Conservation (phyloP, 2,329 filamentous ascomycete genomes). For the Aspergillus fumigatus region DNA sequence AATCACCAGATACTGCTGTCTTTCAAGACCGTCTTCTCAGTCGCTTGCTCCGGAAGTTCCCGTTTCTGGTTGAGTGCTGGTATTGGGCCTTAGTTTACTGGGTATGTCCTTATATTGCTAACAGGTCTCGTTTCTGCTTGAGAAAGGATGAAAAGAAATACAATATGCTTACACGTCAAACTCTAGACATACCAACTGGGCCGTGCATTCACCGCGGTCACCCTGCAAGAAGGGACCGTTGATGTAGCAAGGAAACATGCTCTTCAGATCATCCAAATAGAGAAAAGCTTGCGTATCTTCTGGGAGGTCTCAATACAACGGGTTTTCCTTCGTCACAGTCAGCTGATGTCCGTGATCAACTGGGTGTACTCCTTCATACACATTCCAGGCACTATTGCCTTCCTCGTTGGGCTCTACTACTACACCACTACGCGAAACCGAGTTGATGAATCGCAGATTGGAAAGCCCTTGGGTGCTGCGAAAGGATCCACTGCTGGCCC, state of each 20-base stretch:
- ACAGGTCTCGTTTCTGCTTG: background rate
- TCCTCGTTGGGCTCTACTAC: conserved; percentile 64
- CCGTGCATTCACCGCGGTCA: conserved; percentile 66
- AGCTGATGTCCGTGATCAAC: conserved; percentile 65
- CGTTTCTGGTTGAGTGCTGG: conserved; percentile 70
- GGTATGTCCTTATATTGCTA: conserved; percentile 47
- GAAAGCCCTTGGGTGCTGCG: conserved; percentile 31
- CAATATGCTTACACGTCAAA: conserved; percentile 5
- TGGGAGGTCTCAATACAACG: conserved; percentile 60
- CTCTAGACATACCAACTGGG: conserved; percentile 67
- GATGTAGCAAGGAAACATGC: conserved; percentile 65
- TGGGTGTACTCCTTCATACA: conserved; percentile 73
- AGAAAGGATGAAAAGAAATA: background rate
- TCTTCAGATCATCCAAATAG: conserved; percentile 62
- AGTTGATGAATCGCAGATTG: conserved; percentile 36
- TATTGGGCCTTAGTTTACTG: conserved; percentile 75
- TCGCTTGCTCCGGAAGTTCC: conserved; percentile 61
- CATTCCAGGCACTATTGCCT: conserved; percentile 70
- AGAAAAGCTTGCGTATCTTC: conserved; percentile 62
- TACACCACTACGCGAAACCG: conserved; percentile 61
- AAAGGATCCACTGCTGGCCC: conserved; percentile 46
- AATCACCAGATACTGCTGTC: conserved; percentile 57
- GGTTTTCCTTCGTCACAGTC: conserved; percentile 51
- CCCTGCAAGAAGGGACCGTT: conserved; percentile 63
- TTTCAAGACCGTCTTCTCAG: conserved; percentile 60